Base-by-base conservation (phyloP, 495 filamentous ascomycete species). In the Penicillium daleae region DNA sequence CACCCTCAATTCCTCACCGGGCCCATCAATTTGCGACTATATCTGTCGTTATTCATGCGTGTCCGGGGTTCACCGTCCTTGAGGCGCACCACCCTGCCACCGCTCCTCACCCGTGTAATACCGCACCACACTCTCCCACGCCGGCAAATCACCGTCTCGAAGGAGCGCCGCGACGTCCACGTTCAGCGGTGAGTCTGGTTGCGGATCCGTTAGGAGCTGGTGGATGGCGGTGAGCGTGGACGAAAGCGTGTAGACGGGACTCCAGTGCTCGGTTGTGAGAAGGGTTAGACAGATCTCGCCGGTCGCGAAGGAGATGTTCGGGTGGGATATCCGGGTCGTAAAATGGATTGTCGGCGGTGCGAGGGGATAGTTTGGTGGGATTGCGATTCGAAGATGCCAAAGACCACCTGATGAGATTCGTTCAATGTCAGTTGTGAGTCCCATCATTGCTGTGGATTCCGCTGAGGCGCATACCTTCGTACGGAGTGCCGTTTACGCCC, bases 211-310 rank as follows among this genome's bases (percentile, higher is more conserved):
- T 57, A 97, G 79, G 67, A 99, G 77, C 80, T 91, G 83, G 55
- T 92, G 86, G 37, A 98, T 84, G 22, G 87, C 86, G 65, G 90
- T 88, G 66, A 97, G 75, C 56, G 90, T 92, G 62, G 86, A 82
- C 24, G 89, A 85, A 24, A 97, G 81, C 31, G 89, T 94, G 70
- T 95, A 96, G 32, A 89, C 85, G 32, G 93, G 90, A 63, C 88
- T 88, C 95, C 95, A 99, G 49, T 85, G 83, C 31, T 87, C 85
- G 65, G 89, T 89, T 22, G 81, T 85, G 48, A 99, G 76, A 58
- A 99, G 81, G 63, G 97, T 93, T 13, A 98, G 84, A 69, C 95
- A 98, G 72, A 99, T 95, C 73, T 97, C 91, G 67, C 95, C 95
- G 5, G 88, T 92, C 65, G 81, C 80, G 70, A 92, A 88, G 60